Evolutionary conservation across 2,329 filamentous ascomycete species (phyloP).

Genomic region (Canariomyces notabilis): DNA sequence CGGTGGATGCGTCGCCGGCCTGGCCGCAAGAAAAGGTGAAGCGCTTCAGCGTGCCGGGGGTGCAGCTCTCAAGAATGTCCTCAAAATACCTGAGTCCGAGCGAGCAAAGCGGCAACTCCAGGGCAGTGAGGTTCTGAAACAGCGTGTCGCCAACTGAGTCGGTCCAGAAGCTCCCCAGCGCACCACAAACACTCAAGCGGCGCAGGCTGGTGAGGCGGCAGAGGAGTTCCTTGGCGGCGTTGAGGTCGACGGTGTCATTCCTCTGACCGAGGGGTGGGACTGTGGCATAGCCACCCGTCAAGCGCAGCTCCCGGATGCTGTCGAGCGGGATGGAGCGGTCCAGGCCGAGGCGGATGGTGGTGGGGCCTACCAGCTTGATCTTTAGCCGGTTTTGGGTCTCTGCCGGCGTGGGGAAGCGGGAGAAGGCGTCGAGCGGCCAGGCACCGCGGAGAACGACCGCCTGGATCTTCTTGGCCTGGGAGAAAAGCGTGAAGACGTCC

Average conservation of each 20-base stretch:
- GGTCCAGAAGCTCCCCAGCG: background rate
- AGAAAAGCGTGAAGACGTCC: conserved; percentile 4
- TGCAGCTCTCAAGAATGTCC: background rate
- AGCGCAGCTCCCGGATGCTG: background rate
- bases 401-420: background rate
- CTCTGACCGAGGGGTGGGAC: background rate
- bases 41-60: background rate
- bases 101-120: background rate
- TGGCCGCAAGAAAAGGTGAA: conserved; percentile 3
- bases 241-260: background rate
- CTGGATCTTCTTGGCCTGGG: background rate
- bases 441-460: conserved; percentile 1
- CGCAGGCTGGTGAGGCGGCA: background rate
- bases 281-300: background rate
- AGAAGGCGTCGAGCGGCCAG: conserved; percentile 4
- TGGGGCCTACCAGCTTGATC: background rate
- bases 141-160: background rate
- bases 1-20: no score
- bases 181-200: background rate
- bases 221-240: background rate
- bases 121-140: background rate
- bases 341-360: background rate
- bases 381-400: background rate
- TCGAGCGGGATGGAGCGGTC: background rate
- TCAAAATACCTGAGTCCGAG: background rate